Evolutionary conservation across 345 rosid species (phyloP), one percentile per base, ranked within the genome.

Genomic region (Mercurialis annua): DNA sequence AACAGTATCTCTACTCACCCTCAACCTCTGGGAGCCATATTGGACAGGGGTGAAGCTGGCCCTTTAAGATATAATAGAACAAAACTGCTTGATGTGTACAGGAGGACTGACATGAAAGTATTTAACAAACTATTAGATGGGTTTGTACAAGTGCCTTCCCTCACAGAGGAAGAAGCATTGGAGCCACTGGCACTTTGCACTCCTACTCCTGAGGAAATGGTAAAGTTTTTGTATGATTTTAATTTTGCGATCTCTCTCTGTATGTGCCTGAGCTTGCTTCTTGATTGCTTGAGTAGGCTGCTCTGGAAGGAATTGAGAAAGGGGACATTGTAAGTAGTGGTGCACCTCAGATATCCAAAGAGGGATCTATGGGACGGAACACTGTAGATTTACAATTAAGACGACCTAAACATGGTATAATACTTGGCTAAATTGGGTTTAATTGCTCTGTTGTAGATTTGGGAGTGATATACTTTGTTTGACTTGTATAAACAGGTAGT

Each of bases 141-240:
- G 60, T 78, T 90, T 76, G 76, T 80, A 6, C 83, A 78, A 63
- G 89, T 92, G 58, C 90, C 90, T 65, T 78, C 87, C 49, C 97
- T 95, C 57, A 84, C 92, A 26, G 80, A 76, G 76, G 87, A 92
- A 75, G 88, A 85, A 50, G 78, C 83, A 29, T 54, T 74, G 11
- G 99, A 90, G 72, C 99, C 98, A 58, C 74, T 91, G 40, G 97
- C 98, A 50, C 80, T 95, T 24, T 82, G 84, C 67, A 78, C 86
- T 10, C 97, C 90, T 53, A 83, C 68, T 83, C 29, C 83, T 34
- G 97, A 92, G 46, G 99, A 94, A 83, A 67, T 78, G 98, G 98
- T 94, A 80, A 78, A 55, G 61, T 49, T 44, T 43, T 24, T n/a
- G 1, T 56, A n/a, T 53, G 7, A 59, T 17, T 68, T n/a, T 43